phyloP scores from a whole-genome alignment of 352 stramenopile species.

The Globisporangium takayamanum region DNA sequence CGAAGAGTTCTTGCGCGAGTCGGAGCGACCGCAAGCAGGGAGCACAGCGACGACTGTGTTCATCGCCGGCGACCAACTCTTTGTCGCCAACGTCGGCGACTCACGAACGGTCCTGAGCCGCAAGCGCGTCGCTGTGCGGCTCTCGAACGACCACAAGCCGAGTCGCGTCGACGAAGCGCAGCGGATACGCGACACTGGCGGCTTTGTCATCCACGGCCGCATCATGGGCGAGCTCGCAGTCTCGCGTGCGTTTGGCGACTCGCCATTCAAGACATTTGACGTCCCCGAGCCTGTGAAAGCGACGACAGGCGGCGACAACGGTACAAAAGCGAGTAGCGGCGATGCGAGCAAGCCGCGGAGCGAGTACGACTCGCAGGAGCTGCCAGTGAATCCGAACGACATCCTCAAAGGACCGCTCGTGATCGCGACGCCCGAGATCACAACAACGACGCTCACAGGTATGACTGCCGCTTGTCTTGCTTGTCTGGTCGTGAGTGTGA shows the following conservation, averaged over 20 bases:
- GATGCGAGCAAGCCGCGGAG: conserved; percentile 50
- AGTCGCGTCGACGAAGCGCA: conserved; percentile 90
- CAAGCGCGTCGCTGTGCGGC: conserved; percentile 75
- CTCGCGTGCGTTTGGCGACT: conserved; percentile 85
- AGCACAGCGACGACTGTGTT: conserved; percentile 94
- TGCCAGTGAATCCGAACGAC: conserved; percentile 78
- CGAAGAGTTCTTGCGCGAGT: conserved; percentile 60
- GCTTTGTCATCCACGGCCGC: conserved; percentile 84
- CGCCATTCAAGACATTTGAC: conserved; percentile 94
- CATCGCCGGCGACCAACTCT: conserved; percentile 89
- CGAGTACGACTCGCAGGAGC: conserved; percentile 71
- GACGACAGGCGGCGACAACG: neutral
- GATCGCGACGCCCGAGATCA: conserved; percentile 75
- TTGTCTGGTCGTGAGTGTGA: neutral
- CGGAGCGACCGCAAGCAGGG: conserved; percentile 70
- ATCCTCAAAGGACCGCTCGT: conserved; percentile 81
- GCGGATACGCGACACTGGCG: conserved; percentile 91
- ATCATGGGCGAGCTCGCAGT: conserved; percentile 92
- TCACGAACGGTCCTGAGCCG: conserved; percentile 92
- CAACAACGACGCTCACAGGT: conserved; percentile 60
- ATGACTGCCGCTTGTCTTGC: neutral
- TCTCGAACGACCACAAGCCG: conserved; percentile 97
- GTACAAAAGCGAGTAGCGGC: conserved; percentile 8
- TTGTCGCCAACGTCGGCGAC: conserved; percentile 96
- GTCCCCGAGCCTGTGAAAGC: conserved; percentile 33